A percentile compares a stretch with the other conserved stretches of the same genome.
These are phyloP conservation scores for Furcasterigmium furcatum DNA, from an alignment of 2,329 filamentous ascomycete genomes.

Conservation along the genomic window DNA sequence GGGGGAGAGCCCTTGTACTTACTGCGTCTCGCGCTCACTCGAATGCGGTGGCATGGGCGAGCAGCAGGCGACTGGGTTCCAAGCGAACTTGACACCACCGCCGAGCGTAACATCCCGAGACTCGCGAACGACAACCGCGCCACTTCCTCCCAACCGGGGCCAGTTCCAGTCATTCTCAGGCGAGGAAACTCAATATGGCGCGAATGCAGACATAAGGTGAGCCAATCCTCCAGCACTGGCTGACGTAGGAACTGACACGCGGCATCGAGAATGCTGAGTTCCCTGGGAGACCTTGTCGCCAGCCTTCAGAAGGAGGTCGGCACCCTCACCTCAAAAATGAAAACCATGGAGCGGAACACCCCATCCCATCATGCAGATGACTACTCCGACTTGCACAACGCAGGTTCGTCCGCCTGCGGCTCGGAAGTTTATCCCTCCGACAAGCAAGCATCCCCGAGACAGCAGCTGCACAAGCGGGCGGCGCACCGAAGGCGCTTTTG, in stretches of 20 bases:
- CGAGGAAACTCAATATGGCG: background rate
- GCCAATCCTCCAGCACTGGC: background rate
- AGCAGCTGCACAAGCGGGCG: background rate
- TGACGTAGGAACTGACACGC: background rate
- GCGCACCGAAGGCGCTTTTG: constrained; percentile 14
- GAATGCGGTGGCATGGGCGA: constrained; percentile 9
- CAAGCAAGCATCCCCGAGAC: background rate
- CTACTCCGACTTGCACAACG: background rate
- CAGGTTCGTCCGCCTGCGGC: background rate
- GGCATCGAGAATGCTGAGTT: background rate
- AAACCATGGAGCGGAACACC: background rate
- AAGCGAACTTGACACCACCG: background rate
- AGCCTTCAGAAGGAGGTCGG: constrained; percentile 3
- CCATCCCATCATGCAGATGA: background rate
- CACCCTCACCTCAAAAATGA: constrained; percentile 3
- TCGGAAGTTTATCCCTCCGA: background rate
- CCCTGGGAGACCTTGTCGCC: background rate
- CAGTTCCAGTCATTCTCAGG: background rate
- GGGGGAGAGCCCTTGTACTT: constrained; percentile 13
- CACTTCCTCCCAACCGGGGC: too few species aligned
- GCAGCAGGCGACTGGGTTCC: background rate
- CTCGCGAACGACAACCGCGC: background rate
- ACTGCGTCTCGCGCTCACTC: constrained; percentile 10
- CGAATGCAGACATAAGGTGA: background rate
- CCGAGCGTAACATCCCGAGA: background rate